Conservation (phyloP, 192 early-diverging fungal genomes). For the Coemansia sp. region DNA sequence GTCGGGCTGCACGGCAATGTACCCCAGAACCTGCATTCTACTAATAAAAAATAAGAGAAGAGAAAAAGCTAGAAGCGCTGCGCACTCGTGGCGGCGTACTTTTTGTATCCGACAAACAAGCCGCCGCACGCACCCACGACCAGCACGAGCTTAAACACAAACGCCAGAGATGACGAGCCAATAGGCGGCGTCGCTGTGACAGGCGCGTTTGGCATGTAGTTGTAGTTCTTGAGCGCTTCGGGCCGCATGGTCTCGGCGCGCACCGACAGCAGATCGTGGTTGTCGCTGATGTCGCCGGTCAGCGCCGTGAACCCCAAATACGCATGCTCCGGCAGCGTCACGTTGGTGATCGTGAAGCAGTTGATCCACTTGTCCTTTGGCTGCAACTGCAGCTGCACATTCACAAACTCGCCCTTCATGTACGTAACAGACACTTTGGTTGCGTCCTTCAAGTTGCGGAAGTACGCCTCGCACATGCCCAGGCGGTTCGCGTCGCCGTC, state of each 20-base stretch:
- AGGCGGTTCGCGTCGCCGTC: constrained; percentile 75
- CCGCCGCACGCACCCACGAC: constrained; percentile 44
- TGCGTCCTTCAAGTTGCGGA: constrained; percentile 64
- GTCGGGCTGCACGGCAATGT: constrained; percentile 53
- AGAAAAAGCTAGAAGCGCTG: constrained; percentile 41
- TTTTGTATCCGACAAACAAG: constrained; percentile 48
- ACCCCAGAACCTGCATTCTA: constrained; percentile 27
- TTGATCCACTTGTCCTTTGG: constrained; percentile 69
- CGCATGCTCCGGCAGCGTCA: constrained; percentile 70
- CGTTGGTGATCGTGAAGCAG: constrained; percentile 80
- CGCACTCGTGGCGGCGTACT: constrained; percentile 45
- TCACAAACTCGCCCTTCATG: constrained; percentile 59
- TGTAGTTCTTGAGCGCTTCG: constrained; percentile 48
- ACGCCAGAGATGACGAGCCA: constrained; percentile 25
- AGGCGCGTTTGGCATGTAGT: constrained; percentile 11
- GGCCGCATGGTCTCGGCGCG: constrained; percentile 44
- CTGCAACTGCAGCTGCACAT: constrained; percentile 57
- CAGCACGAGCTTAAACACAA: constrained; percentile 42
- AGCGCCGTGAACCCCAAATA: constrained; percentile 91
- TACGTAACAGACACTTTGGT: constrained; percentile 74
- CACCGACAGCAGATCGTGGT: constrained; percentile 50
- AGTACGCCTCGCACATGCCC: constrained; percentile 74
- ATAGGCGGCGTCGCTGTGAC: constrained; percentile 2
- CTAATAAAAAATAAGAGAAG: too few relatives aligned
- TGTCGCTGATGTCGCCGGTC: constrained; percentile 89